phyloP scores from a whole-genome alignment of 129 eudicot species.

The Chrysanthemum lavandulifolium region DNA sequence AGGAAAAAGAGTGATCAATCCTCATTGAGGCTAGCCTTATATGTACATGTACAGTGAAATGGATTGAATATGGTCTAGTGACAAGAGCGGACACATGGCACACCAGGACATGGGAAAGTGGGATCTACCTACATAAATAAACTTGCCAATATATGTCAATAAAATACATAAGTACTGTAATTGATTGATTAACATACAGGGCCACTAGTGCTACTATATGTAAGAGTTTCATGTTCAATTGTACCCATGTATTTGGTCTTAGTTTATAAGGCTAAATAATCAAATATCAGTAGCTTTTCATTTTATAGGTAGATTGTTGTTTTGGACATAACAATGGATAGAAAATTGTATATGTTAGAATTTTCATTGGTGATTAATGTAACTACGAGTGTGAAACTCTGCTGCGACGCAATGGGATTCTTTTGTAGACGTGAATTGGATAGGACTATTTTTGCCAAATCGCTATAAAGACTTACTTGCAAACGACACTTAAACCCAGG shows the following conservation, averaged over 20 bases:
- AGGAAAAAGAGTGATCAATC: too few relatives aligned
- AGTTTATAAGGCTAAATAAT: too few relatives aligned
- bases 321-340: too few relatives aligned
- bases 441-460: too few relatives aligned
- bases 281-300: background rate
- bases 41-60: background rate
- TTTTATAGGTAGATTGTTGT: background rate
- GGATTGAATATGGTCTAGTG: background rate
- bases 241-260: background rate
- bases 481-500: too few relatives aligned
- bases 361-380: too few relatives aligned
- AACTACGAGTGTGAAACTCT: too few relatives aligned
- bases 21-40: too few relatives aligned
- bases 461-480: too few relatives aligned
- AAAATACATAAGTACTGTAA: background rate
- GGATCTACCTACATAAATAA: slow-evolving; percentile 25
- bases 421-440: too few relatives aligned
- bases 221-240: background rate
- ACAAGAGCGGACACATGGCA: slow-evolving; percentile 22
- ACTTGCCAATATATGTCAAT: slow-evolving; percentile 14
- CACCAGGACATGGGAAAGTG: slow-evolving; percentile 26
- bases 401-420: too few relatives aligned
- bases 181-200: slow-evolving; percentile 14
- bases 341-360: too few relatives aligned
- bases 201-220: background rate